Percentiles rank a stretch among this genome's conserved stretches.
phyloP scores from a whole-genome alignment of 345 rosid species.

The Carallia pectinifolia region DNA sequence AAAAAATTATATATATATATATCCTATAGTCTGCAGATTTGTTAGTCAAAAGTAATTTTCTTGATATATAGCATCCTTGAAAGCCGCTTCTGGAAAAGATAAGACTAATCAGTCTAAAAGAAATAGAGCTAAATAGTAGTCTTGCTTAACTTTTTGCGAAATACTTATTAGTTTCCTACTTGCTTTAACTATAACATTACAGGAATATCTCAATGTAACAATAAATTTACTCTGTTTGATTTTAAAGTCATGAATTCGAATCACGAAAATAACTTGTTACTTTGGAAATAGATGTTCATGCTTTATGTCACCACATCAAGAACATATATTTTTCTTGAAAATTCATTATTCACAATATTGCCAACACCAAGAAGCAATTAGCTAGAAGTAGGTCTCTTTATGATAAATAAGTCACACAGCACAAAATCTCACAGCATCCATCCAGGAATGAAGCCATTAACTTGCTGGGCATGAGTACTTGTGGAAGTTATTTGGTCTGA shows the following conservation, averaged over 20 bases:
- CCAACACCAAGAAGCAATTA: constrained; percentile 24
- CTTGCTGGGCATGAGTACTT: constrained; percentile 58
- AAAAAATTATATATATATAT: too few relatives aligned
- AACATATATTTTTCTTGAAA: constrained; percentile 24
- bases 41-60: too few relatives aligned
- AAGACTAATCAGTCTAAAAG: neutral
- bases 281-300: too few relatives aligned
- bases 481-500: constrained; percentile 67
- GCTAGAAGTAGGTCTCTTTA: neutral
- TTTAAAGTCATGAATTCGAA: too few relatives aligned
- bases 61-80: too few relatives aligned
- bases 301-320: neutral
- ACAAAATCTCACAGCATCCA: constrained; percentile 79
- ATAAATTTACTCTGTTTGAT: too few relatives aligned
- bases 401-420: neutral
- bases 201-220: too few relatives aligned
- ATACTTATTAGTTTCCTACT: constrained; percentile 15
- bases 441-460: constrained; percentile 85
- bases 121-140: neutral
- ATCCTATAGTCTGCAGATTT: too few relatives aligned
- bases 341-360: constrained; percentile 28
- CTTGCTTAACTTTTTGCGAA: neutral
- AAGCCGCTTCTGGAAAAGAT: too few relatives aligned
- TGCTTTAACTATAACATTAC: neutral
- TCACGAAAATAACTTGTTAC: too few relatives aligned